phyloP scores from a whole-genome alignment of 257 asterid species.

The Solanum bukasovii region DNA sequence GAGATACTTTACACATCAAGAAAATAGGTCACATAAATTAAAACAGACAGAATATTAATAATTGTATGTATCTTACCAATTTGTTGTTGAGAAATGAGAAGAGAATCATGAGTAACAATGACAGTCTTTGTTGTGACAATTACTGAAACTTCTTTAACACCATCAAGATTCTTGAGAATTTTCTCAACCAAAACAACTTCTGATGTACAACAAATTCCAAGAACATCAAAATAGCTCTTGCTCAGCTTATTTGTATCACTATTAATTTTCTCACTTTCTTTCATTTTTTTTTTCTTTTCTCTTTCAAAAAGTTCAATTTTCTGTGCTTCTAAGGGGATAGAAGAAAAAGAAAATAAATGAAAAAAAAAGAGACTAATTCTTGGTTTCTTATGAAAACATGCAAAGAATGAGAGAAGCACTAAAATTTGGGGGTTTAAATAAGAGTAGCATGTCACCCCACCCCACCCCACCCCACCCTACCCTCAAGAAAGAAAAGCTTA shows the following conservation, averaged over 20 bases:
- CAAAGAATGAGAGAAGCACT: background rate
- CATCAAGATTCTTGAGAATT: conserved; percentile 49
- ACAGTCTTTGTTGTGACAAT: conserved; percentile 55
- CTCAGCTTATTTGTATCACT: background rate
- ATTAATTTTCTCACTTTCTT: background rate
- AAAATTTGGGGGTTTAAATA: background rate
- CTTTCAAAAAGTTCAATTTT: background rate
- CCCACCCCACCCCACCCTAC: background rate
- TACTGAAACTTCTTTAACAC: conserved; percentile 55
- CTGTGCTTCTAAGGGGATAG: background rate
- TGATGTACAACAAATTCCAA: conserved; percentile 71
- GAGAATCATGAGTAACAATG: conserved; percentile 53
- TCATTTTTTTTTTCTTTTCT: background rate
- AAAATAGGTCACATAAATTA: background rate
- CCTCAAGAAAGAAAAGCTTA: background rate
- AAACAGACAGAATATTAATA: background rate
- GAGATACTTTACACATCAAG: background rate
- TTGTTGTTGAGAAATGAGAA: conserved; percentile 39
- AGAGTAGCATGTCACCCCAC: background rate
- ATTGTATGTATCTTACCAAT: conserved; percentile 32
- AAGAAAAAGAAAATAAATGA: background rate
- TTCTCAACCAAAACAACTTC: conserved; percentile 47
- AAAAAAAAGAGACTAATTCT: background rate
- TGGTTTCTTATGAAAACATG: background rate
- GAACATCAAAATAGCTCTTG: conserved; percentile 76